phyloP scores from a whole-genome alignment of 768 basidiomycete genomes.

The Pulveroboletus sp. region DNA sequence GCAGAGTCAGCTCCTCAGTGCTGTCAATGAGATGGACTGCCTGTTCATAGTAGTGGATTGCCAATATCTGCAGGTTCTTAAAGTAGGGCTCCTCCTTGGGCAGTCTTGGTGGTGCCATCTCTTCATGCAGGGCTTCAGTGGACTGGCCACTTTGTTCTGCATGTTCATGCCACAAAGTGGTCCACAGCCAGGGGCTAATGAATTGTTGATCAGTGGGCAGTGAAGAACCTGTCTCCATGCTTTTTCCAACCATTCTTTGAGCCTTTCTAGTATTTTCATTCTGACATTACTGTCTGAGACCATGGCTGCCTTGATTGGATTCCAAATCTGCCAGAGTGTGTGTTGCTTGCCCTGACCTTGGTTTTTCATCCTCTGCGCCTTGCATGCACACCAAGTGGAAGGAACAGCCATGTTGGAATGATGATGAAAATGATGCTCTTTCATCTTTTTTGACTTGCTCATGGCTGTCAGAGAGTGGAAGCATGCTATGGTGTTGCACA shows the following conservation, averaged over 20 bases:
- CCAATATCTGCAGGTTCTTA: accelerated
- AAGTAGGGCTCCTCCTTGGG: too few relatives aligned
- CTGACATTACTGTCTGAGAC: conserved; percentile 11
- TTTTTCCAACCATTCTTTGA: too few relatives aligned
- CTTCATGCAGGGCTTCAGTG: accelerated
- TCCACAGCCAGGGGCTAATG: not conserved
- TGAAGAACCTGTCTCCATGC: too few relatives aligned
- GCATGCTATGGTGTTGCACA: not conserved
- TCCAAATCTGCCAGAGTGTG: not conserved
- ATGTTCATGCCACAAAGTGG: not conserved
- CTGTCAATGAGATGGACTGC: not conserved
- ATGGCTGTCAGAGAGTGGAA: not conserved
- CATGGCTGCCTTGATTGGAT: too few relatives aligned
- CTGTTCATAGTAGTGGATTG: not conserved
- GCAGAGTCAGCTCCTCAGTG: conserved; percentile 8
- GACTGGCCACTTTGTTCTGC: accelerated
- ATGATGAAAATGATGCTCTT: too few relatives aligned
- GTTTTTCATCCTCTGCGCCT: not conserved
- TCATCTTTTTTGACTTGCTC: not conserved
- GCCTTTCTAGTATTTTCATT: too few relatives aligned
- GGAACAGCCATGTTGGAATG: too few relatives aligned
- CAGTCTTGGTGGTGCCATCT: accelerated
- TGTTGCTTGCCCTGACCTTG: not conserved
- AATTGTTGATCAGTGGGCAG: not conserved
- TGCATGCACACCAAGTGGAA: not conserved